phyloP scores from a whole-genome alignment of 495 filamentous ascomycete genomes.

The Penicillium parvum region DNA sequence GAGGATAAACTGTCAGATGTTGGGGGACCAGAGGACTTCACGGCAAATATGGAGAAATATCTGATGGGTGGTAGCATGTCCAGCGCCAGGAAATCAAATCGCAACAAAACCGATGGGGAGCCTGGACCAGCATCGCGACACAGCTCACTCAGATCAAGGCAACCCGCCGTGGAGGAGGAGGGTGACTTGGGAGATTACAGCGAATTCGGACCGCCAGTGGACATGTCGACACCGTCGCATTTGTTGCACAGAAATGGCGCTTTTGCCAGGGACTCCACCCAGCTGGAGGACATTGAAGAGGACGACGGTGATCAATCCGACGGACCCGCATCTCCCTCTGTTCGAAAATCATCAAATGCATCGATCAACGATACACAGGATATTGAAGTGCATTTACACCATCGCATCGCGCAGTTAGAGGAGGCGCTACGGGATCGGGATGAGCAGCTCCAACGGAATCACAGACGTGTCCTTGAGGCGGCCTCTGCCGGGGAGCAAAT shows the following conservation, averaged over 20 bases:
- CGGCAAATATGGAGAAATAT: constrained; percentile 47
- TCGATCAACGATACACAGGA: constrained; percentile 15
- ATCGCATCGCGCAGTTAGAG: constrained; percentile 33
- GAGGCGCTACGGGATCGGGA: constrained; percentile 35
- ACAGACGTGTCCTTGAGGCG: constrained; percentile 31
- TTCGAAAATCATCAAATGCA: constrained; percentile 22
- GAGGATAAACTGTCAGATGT: constrained; percentile 42
- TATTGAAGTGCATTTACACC: constrained; percentile 26
- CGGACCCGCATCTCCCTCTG: constrained; percentile 27
- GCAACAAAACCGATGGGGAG: constrained; percentile 14
- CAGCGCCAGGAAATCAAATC: constrained; percentile 15
- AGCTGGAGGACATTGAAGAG: constrained; percentile 42
- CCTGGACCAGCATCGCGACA: constrained; percentile 11
- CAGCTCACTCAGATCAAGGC: constrained; percentile 17
- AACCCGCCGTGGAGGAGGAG: constrained; percentile 35
- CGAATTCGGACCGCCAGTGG: constrained; percentile 44
- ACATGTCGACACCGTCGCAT: constrained; percentile 48
- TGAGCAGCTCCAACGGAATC: constrained; percentile 36
- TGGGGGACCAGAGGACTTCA: constrained; percentile 51
- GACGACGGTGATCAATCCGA: constrained; percentile 28
- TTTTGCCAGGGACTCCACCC: constrained; percentile 32
- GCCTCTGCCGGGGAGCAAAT: constrained; percentile 39
- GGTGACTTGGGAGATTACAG: constrained; percentile 38
- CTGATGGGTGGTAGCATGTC: constrained; percentile 36
- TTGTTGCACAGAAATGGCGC: constrained; percentile 30